A percentile compares a stretch with the other conserved stretches of the same genome.
phyloP scores from a whole-genome alignment of 768 basidiomycete genomes.

The Phaeotremella skinneri region DNA sequence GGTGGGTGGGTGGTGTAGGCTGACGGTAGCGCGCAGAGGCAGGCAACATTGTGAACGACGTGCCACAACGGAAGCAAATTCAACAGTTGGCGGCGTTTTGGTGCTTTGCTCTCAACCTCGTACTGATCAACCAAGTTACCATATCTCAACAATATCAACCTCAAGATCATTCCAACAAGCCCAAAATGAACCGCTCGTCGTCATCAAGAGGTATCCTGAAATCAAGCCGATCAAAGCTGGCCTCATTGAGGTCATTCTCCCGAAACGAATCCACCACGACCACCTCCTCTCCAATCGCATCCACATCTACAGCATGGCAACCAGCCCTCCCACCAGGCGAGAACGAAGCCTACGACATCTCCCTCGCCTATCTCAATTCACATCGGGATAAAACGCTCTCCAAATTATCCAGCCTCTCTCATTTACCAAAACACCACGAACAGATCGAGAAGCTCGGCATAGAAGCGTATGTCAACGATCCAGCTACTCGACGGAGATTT shows the following conservation, averaged over 20 bases:
- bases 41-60: background rate
- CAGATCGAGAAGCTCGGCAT: constrained; percentile 66
- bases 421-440: constrained; percentile 44
- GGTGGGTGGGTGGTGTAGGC: too few species aligned
- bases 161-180: background rate
- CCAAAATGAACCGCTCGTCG: background rate
- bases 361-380: constrained; percentile 65
- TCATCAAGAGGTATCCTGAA: constrained; percentile 12
- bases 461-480: constrained; percentile 80
- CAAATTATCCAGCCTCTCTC: constrained; percentile 55
- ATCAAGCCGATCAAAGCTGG: background rate
- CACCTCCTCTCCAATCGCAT: constrained; percentile 16
- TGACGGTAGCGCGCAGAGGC: background rate
- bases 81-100: constrained; percentile 25
- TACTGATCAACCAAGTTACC: background rate
- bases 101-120: background rate
- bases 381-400: constrained; percentile 61
- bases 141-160: constrained; percentile 3
- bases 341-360: constrained; percentile 68
- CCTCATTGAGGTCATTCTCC: background rate
- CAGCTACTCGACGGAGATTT: constrained; percentile 73
- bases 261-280: constrained; percentile 19
- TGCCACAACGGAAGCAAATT: constrained; percentile 9
- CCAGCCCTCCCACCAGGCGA: constrained; percentile 38
- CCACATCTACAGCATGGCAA: constrained; percentile 31